These are phyloP conservation scores for Chlamydomonas schloesseri DNA, from an alignment of 139 green algal genomes.

Conservation along the genomic window DNA sequence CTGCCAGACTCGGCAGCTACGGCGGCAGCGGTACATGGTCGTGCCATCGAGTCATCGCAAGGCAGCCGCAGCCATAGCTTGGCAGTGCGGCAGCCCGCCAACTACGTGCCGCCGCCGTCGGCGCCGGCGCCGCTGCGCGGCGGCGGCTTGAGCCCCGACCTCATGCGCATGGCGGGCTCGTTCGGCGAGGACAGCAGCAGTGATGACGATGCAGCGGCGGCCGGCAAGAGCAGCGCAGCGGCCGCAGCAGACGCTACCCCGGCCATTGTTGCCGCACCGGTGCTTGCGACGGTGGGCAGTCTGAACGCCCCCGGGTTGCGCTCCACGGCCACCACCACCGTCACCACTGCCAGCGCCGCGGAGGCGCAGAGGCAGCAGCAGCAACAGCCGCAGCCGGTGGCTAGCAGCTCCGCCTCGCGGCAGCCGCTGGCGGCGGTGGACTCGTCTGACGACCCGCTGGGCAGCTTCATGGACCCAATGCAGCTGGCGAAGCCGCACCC, in stretches of 20 bases:
- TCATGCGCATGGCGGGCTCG: neutral
- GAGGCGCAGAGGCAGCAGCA: neutral
- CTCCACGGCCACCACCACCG: no score
- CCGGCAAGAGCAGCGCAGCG: neutral
- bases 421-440: neutral
- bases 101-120: neutral
- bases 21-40: neutral
- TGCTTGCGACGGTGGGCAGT: no score
- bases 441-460: neutral
- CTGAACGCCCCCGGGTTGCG: no score
- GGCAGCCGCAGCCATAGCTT: no score
- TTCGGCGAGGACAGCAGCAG: neutral
- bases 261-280: no score
- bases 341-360: no score
- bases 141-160: neutral
- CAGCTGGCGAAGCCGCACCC: neutral
- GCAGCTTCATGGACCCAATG: conserved; percentile 1
- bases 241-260: neutral
- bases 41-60: no score
- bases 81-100: no score
- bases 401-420: neutral
- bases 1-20: neutral
- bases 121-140: neutral
- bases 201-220: neutral
- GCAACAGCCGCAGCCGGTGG: neutral